Base-by-base conservation (phyloP, 176 grass and related monocot species). In the Ananas comosus region DNA sequence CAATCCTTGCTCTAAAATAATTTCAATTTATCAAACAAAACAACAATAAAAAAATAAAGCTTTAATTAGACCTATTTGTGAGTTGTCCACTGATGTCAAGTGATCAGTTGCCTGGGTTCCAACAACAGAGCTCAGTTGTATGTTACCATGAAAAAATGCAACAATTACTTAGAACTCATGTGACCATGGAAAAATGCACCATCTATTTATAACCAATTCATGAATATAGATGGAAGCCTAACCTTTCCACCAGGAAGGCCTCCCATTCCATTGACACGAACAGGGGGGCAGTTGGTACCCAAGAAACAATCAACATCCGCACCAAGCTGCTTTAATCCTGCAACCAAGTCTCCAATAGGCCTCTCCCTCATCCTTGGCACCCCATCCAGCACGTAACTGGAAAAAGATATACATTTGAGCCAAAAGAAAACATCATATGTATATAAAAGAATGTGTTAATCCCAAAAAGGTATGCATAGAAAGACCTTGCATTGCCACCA, bases 221-320 rank as follows among this genome's bases (percentile, higher is more conserved):
- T 48, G n/a, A 10, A 64, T 21, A 64, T 16, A 42, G 33, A 42
- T 42, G 22, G 63, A 63, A 27, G 75, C 76, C 80, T 67, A 75
- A 99, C 95, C 89, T 93, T 99, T 70, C 95, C 95, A n/a, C 95
- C 95, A 9, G 95, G 95, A 70, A 99, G 87, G 9, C 95, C 90
- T 72, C 95, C 84, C 11, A 77, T 88, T 53, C 90, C 95, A 3
- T 87, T 94, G 50, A 99, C 74, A 72, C 87, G 86, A 70, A 99
- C 89, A 59, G 95, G 95, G 64, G 95, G 95, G 57, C 95, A 99
- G 56, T 93, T 53, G 12, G 95, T 99, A 49, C 90, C 95, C 56
- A 99, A 81, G 79, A 99, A 99, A 83, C 95, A 99, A 75, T 99
- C 95, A 50, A 79, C 87, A 69, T 91, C 85, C 0, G 95, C 89